phyloP scores from a whole-genome alignment of 768 basidiomycete species.

The Rhizopogon roseolus region DNA sequence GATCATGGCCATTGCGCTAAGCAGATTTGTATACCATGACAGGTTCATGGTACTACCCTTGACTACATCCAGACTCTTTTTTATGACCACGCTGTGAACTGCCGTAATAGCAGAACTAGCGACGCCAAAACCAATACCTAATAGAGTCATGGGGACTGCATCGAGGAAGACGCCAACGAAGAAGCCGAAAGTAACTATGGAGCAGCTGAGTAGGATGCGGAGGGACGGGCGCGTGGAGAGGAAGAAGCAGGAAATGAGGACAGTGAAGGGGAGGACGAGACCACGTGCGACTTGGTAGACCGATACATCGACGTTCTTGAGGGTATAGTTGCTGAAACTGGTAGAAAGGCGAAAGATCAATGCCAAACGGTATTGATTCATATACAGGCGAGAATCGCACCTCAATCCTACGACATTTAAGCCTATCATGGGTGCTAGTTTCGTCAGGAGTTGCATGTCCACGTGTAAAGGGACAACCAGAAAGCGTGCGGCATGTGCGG shows the following conservation, averaged over 20 bases:
- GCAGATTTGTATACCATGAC: constrained; percentile 88
- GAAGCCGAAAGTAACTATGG: constrained; percentile 87
- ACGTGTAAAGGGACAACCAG: constrained; percentile 65
- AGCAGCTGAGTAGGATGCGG: constrained; percentile 70
- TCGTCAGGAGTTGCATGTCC: constrained; percentile 61
- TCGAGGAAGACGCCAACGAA: constrained; percentile 86
- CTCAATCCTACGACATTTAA: constrained; percentile 83
- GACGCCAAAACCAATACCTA: constrained; percentile 80
- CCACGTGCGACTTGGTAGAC: constrained; percentile 97
- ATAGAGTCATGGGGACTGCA: constrained; percentile 45
- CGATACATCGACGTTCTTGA: constrained; percentile 92
- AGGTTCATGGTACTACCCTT: constrained; percentile 80
- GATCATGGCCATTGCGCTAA: constrained; percentile 67
- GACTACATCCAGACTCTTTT: constrained; percentile 75
- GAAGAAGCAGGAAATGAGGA: constrained; percentile 76
- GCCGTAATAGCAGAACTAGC: constrained; percentile 84
- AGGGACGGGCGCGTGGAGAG: constrained; percentile 74
- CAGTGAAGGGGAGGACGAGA: constrained; percentile 90
- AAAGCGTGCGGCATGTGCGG: constrained; percentile 56
- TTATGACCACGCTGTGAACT: constrained; percentile 91
- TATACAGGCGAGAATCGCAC: constrained; percentile 32
- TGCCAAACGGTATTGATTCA: neutral
- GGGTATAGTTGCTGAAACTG: constrained; percentile 85
- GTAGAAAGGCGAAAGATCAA: neutral
- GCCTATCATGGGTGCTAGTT: constrained; percentile 67